Percentiles rank a stretch among this genome's conserved stretches.
Conservation (phyloP, 2,329 filamentous ascomycete species). For the Penicillium sclerotigenum region DNA sequence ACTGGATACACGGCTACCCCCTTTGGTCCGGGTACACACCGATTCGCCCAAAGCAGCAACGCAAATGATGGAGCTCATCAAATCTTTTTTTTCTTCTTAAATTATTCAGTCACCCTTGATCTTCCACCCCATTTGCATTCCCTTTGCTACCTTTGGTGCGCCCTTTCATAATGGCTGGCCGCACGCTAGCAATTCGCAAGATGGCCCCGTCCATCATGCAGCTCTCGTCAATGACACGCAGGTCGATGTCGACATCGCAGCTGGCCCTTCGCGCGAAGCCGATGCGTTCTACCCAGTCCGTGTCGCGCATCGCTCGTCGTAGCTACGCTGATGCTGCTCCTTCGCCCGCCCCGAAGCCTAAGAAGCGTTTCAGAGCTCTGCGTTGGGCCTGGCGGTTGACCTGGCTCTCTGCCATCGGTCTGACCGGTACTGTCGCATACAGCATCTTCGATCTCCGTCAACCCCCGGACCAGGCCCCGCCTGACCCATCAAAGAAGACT, state of each 20-base stretch:
- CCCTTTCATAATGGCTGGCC: constrained; percentile 35
- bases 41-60: constrained; percentile 38
- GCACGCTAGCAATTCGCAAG: constrained; percentile 32
- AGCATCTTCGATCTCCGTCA: constrained; percentile 78
- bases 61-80: constrained; percentile 16
- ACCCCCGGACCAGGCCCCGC: constrained; percentile 72
- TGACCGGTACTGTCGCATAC: constrained; percentile 70
- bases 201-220: constrained; percentile 34
- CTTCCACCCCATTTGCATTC: constrained; percentile 9
- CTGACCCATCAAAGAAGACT: constrained; percentile 92
- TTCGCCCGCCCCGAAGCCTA: constrained; percentile 40
- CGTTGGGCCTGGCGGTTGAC: constrained; percentile 80
- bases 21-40: constrained; percentile 30
- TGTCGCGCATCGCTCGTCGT: constrained; percentile 44
- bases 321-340: constrained; percentile 51
- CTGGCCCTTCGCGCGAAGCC: constrained; percentile 28
- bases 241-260: constrained; percentile 33
- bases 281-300: constrained; percentile 25
- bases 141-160: constrained; percentile 21
- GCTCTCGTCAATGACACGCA: constrained; percentile 38
- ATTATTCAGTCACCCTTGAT: constrained; percentile 6
- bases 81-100: constrained; percentile 17
- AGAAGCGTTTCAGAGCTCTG: constrained; percentile 65
- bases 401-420: constrained; percentile 69
- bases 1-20: constrained; percentile 4